Conservation (phyloP, 768 basidiomycete species). For the Rhizopogon rudus region DNA sequence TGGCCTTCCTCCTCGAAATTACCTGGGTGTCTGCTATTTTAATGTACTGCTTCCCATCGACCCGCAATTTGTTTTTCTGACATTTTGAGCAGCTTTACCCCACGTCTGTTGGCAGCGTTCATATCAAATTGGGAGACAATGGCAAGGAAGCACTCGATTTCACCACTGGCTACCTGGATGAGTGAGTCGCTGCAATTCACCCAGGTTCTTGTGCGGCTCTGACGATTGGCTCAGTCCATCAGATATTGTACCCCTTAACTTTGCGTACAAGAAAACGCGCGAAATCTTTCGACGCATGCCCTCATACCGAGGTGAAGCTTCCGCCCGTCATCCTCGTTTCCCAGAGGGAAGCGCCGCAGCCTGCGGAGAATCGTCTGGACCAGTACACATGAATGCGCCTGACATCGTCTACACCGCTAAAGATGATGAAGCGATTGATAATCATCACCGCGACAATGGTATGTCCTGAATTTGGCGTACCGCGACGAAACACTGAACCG, state of each 20-base stretch:
- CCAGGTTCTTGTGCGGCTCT: not conserved
- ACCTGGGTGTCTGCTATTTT: slow-evolving; percentile 25
- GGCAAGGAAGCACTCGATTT: slow-evolving; percentile 38
- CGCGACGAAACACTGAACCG: not conserved
- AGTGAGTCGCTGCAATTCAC: slow-evolving; percentile 27
- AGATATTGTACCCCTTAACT: slow-evolving; percentile 20
- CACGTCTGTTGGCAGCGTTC: slow-evolving; percentile 39
- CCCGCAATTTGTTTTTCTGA: not conserved
- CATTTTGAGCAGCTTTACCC: slow-evolving; percentile 34
- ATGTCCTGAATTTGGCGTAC: not conserved
- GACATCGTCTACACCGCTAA: slow-evolving; percentile 28
- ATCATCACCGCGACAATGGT: slow-evolving; percentile 18
- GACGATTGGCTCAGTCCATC: slow-evolving; percentile 10
- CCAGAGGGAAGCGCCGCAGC: slow-evolving; percentile 21
- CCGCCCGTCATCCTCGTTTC: slow-evolving; percentile 9
- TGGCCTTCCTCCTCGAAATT: slow-evolving; percentile 16
- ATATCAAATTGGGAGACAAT: slow-evolving; percentile 39
- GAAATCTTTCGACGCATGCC: slow-evolving; percentile 36
- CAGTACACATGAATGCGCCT: slow-evolving; percentile 20
- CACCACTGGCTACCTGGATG: slow-evolving; percentile 38
- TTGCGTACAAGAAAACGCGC: slow-evolving; percentile 21
- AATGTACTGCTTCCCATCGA: slow-evolving; percentile 19
- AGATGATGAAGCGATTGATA: slow-evolving; percentile 31
- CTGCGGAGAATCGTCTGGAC: slow-evolving; percentile 11
- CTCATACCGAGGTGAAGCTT: slow-evolving; percentile 29